Conservation (phyloP, 495 filamentous ascomycete species). For the Cercophora samala region DNA sequence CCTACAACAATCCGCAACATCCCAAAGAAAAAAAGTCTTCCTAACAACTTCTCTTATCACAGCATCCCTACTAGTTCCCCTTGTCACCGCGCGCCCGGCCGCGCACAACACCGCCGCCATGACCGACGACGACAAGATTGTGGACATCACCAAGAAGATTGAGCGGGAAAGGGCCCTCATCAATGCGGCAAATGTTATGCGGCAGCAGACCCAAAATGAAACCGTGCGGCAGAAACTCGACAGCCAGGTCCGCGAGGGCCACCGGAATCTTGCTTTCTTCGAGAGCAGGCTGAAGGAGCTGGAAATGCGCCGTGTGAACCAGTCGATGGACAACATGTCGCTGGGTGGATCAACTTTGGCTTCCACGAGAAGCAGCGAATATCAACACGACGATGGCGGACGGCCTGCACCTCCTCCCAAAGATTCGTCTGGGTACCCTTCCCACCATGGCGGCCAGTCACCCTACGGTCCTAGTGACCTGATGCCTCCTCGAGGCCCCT, state of each 20-base stretch:
- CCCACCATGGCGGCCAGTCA: conserved; percentile 42
- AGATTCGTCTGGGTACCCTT: conserved; percentile 43
- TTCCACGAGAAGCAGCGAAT: conserved; percentile 34
- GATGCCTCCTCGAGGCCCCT: conserved; percentile 83
- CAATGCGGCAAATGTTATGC: conserved; percentile 89
- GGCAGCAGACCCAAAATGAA: conserved; percentile 90
- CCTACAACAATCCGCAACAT: not conserved
- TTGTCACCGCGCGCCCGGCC: conserved; percentile 32
- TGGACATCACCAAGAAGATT: conserved; percentile 93
- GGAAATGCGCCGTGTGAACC: conserved; percentile 70
- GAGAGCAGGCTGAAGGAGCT: conserved; percentile 86
- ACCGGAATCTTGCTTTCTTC: conserved; percentile 88
- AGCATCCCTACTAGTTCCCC: conserved; percentile 10
- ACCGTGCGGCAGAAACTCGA: conserved; percentile 84
- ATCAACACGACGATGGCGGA: conserved; percentile 45
- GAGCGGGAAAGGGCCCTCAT: conserved; percentile 95
- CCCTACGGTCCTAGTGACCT: conserved; percentile 56
- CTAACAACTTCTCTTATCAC: conserved; percentile 5
- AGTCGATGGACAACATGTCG: conserved; percentile 61
- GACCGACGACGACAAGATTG: conserved; percentile 78
- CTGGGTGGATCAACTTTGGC: conserved; percentile 42
- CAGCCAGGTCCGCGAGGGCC: conserved; percentile 86
- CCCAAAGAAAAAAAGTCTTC: conserved; percentile 9
- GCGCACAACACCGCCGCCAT: conserved; percentile 48
- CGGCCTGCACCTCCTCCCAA: conserved; percentile 64